A percentile compares a stretch with the other conserved stretches of the same genome.
phyloP scores from a whole-genome alignment of 2,329 filamentous ascomycete genomes.

The Trichoderma breve region DNA sequence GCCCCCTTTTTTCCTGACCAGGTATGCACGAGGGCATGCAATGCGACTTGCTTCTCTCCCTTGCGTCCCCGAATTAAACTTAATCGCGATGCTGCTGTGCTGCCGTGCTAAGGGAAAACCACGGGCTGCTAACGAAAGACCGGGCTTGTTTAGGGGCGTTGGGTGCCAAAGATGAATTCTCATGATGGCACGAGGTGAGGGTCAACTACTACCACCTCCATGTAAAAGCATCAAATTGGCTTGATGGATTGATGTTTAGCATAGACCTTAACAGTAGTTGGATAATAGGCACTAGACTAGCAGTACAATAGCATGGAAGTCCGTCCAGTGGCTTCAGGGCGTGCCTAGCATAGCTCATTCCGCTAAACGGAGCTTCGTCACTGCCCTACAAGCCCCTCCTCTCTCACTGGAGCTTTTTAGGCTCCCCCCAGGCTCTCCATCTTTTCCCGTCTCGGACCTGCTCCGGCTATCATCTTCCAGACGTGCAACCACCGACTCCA shows the following conservation, averaged over 20 bases:
- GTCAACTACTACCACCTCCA: background rate
- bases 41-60: background rate
- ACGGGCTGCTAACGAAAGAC: background rate
- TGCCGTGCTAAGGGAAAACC: background rate
- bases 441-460: constrained; percentile 3
- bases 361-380: background rate
- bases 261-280: background rate
- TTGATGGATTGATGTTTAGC: background rate
- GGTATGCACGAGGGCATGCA: background rate
- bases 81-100: constrained; percentile 16
- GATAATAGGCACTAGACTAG: background rate
- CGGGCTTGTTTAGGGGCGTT: background rate
- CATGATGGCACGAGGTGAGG: background rate
- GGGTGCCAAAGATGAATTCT: background rate
- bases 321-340: background rate
- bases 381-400: constrained; percentile 1
- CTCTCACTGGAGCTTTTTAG: background rate
- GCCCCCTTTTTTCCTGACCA: background rate
- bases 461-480: background rate
- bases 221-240: background rate
- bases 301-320: background rate
- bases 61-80: constrained; percentile 12
- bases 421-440: constrained; percentile 4
- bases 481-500: constrained; percentile 6
- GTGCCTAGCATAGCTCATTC: background rate